Evolutionary conservation across 495 filamentous ascomycete species (phyloP).

Genomic region (Pyronema omphalodes): DNA sequence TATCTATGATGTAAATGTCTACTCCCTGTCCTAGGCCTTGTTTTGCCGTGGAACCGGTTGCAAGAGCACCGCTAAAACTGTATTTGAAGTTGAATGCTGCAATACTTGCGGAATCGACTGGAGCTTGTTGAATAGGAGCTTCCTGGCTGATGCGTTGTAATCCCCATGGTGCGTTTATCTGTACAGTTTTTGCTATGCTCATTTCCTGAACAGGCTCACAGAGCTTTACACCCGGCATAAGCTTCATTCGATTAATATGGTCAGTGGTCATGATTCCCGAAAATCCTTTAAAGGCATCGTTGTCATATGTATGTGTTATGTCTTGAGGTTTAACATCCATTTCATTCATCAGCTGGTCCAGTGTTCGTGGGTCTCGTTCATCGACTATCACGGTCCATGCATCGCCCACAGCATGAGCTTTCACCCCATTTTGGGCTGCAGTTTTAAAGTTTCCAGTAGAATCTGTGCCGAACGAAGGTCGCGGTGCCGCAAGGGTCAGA

Average conservation of each 20-base stretch:
- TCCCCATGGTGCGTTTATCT: conserved; percentile 29
- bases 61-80: conserved; percentile 19
- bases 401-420: conserved; percentile 16
- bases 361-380: conserved; percentile 14
- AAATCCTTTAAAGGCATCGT: conserved; percentile 31
- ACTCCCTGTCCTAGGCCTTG: conserved; percentile 28
- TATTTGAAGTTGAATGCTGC: conserved; percentile 27
- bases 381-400: conserved; percentile 16
- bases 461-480: background rate
- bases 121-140: conserved; percentile 12
- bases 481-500: background rate
- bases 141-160: conserved; percentile 31
- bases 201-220: conserved; percentile 25
- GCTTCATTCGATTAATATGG: conserved; percentile 24
- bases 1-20: conserved; percentile 36
- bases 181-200: conserved; percentile 3
- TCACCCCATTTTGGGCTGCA: background rate
- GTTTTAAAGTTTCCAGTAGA: background rate
- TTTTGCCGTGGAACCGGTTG: background rate
- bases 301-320: conserved; percentile 25
- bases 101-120: background rate
- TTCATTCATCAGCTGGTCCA: conserved; percentile 15
- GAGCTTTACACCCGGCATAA: conserved; percentile 26
- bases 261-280: conserved; percentile 25
- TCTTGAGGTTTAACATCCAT: conserved; percentile 15